phyloP scores from a whole-genome alignment of 176 grass and related monocot species.

The Musa beccarii region DNA sequence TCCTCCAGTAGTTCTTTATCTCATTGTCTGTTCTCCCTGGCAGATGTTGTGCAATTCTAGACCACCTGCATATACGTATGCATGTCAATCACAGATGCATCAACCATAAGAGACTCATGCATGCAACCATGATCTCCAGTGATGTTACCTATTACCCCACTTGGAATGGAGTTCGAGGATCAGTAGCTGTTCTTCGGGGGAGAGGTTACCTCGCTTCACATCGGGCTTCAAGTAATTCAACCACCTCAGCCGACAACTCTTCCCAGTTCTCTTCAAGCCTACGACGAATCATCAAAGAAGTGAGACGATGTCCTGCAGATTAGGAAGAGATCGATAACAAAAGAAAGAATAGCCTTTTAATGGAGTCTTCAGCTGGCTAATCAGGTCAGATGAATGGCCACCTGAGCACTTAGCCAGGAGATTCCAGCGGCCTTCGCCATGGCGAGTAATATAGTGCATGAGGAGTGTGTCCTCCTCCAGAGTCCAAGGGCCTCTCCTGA shows the following conservation, averaged over 20 bases:
- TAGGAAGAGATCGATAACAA: not conserved
- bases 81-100: not conserved
- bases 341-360: not conserved
- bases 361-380: not conserved
- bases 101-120: too few species aligned
- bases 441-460: not conserved
- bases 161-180: conserved; percentile 2
- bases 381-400: not conserved
- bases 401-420: conserved; percentile 1
- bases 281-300: not conserved
- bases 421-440: conserved; percentile 2
- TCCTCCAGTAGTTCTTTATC: conserved; percentile 1
- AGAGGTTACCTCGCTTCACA: not conserved
- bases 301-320: not conserved
- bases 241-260: not conserved
- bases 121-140: not conserved
- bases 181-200: not conserved
- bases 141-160: not conserved
- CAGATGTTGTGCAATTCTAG: not conserved
- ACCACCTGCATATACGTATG: not conserved
- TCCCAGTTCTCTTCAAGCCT: not conserved
- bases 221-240: conserved; percentile 1
- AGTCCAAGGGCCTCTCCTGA: not conserved
- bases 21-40: not conserved
- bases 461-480: not conserved